Percentiles rank a stretch among this genome's conserved stretches.
These are phyloP conservation scores for Anisodus tanguticus DNA, from an alignment of 257 asterid species.

Conservation along the genomic window DNA sequence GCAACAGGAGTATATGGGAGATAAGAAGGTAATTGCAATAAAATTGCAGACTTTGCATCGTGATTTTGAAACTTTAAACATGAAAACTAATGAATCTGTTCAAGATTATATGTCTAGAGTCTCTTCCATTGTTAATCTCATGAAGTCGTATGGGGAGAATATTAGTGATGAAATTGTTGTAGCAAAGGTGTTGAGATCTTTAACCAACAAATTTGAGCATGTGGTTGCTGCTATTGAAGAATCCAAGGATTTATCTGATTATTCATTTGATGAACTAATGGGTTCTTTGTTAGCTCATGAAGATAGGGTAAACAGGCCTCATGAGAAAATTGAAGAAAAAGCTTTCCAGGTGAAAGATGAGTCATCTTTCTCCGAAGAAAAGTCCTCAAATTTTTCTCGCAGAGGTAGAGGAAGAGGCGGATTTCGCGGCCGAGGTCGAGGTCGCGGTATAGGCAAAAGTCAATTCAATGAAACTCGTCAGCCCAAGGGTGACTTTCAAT, in stretches of 20 bases:
- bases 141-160: constrained; percentile 3
- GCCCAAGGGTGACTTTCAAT: neutral
- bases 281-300: constrained; percentile 35
- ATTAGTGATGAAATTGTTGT: neutral
- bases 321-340: constrained; percentile 29
- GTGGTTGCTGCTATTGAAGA: neutral
- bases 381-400: neutral
- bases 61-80: neutral
- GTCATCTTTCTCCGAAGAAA: neutral
- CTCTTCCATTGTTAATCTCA: neutral
- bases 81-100: neutral
- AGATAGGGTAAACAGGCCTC: neutral
- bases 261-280: constrained; percentile 26
- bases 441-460: neutral
- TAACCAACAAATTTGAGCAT: constrained; percentile 32
- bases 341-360: constrained; percentile 24
- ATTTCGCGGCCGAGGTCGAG: neutral
- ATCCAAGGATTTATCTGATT: neutral
- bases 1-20: neutral
- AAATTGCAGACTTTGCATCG: neutral
- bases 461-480: neutral
- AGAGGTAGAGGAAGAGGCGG: neutral
- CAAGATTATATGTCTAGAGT: neutral
- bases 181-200: constrained; percentile 10
- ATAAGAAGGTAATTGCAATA: neutral